Base-by-base conservation (phyloP, 441 rosid species). In the Francoa sonchifolia region DNA sequence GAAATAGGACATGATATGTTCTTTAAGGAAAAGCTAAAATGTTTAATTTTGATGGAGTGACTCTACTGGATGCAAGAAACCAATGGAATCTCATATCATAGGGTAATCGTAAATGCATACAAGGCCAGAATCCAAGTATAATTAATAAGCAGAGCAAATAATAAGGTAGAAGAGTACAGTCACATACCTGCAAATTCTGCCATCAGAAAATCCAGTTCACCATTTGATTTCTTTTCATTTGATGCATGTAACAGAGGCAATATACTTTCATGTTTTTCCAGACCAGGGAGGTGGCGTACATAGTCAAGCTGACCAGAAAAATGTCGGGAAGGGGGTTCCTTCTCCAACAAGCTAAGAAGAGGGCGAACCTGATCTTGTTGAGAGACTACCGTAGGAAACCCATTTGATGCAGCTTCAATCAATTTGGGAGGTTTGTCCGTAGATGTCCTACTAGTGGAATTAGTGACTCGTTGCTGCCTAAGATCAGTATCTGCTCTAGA, bases 271-370 rank as follows among this genome's bases (percentile, higher is more conserved):
- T 78, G 95, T 63, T 67, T 81, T 62, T 83, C 95, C 49, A 79
- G 31, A 19, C 94, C 96, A 20, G 96, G 62, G 43, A 80, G 55
- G 54, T 83, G 90, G 39, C 76, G 78, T 3, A 68, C 79, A 69
- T 74, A 79, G 47, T 82, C 98, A 50, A 90, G 68, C 59, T 85
- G 98, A 54, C 93, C 96, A 65, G 96, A 79, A 61, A 68, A 59
- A 67, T 59, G 93, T 54, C 74, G 59, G 29, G 93, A 86, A 47
- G 94, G 96, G 8, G 99, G 96, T 67, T 86, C 99, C 69, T 86
- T 92, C 26, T 83, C 99, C 79, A 92, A 73, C 68, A 92, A 72
- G 79, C 95, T 86, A 54, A 92, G 84, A 61, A 92, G 79, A 56
- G 99, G 99, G 14, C 94, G 86, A 50, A 92, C 96, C 69, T 80